A percentile compares a stretch with the other conserved stretches of the same genome.
Evolutionary conservation across 2,329 filamentous ascomycete species (phyloP).

Genomic region (Claviceps sp.): DNA sequence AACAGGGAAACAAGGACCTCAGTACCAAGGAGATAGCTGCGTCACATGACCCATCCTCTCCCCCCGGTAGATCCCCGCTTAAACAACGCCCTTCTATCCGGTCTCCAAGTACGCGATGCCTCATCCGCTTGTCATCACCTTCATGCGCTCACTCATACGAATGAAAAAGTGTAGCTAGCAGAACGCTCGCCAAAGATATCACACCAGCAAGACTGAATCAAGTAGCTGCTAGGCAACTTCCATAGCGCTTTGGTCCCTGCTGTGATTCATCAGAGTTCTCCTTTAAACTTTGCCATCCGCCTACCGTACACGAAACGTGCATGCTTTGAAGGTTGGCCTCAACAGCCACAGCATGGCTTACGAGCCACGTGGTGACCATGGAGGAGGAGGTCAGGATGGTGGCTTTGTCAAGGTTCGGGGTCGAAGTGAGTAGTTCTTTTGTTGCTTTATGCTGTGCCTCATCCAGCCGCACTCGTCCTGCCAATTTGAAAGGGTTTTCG

Average conservation of each 20-base stretch:
- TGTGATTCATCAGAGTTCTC: neutral
- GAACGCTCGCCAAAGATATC: neutral
- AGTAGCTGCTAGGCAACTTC: neutral
- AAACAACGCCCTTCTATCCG: neutral
- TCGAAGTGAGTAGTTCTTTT: conserved; percentile 29
- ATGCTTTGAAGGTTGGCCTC: conserved; percentile 3
- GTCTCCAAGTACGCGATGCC: neutral
- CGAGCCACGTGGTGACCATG: conserved; percentile 39
- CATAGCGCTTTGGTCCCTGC: neutral
- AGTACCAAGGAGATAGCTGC: neutral
- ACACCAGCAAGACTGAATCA: neutral
- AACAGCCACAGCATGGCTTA: conserved; percentile 31
- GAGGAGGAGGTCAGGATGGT: conserved; percentile 29
- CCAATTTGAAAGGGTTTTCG: neutral
- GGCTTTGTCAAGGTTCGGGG: conserved; percentile 36
- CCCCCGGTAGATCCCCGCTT: conserved; percentile 6
- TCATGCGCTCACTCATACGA: neutral
- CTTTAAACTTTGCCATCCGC: neutral
- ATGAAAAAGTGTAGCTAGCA: neutral
- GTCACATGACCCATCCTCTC: conserved; percentile 4
- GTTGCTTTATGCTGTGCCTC: neutral
- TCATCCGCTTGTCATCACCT: neutral
- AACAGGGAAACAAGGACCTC: too few species aligned
- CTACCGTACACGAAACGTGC: conserved; percentile 1
- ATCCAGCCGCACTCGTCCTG: neutral